phyloP scores from a whole-genome alignment of 768 basidiomycete genomes.

The Cystofilobasidium bisporidii region DNA sequence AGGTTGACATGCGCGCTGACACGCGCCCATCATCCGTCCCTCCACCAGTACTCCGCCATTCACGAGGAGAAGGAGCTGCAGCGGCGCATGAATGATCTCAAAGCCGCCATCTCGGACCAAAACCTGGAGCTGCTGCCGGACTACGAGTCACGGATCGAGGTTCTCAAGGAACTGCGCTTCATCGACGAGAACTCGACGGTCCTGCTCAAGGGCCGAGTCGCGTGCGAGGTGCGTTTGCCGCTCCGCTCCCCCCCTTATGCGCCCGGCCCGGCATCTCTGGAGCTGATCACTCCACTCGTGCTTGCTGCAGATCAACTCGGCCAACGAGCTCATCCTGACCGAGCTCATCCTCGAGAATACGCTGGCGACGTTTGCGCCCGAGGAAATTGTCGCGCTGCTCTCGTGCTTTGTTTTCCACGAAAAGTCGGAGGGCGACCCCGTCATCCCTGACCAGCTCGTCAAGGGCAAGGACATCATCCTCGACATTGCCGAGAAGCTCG shows the following conservation, averaged over 20 bases:
- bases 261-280: neutral
- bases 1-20: neutral
- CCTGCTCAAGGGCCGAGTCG: constrained; percentile 88
- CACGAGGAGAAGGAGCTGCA: constrained; percentile 69
- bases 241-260: neutral
- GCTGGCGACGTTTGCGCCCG: constrained; percentile 77
- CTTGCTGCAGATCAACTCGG: constrained; percentile 86
- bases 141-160: constrained; percentile 86
- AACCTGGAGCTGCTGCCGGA: constrained; percentile 94
- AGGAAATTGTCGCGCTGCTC: constrained; percentile 89
- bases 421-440: constrained; percentile 83
- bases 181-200: constrained; percentile 95
- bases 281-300: neutral
- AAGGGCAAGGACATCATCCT: constrained; percentile 65
- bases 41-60: constrained; percentile 56
- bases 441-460: constrained; percentile 66
- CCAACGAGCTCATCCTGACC: constrained; percentile 90
- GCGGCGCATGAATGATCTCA: constrained; percentile 64
- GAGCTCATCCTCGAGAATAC: constrained; percentile 96
- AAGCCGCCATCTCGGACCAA: constrained; percentile 83
- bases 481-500: constrained; percentile 67
- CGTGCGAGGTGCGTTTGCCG: constrained; percentile 66
- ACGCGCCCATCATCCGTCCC: neutral
- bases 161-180: constrained; percentile 81
- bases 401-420: constrained; percentile 98